Percentiles rank a stretch among this genome's conserved stretches.
Conservation (phyloP, 495 filamentous ascomycete genomes). For the Hypoxylon crocopeplum region DNA sequence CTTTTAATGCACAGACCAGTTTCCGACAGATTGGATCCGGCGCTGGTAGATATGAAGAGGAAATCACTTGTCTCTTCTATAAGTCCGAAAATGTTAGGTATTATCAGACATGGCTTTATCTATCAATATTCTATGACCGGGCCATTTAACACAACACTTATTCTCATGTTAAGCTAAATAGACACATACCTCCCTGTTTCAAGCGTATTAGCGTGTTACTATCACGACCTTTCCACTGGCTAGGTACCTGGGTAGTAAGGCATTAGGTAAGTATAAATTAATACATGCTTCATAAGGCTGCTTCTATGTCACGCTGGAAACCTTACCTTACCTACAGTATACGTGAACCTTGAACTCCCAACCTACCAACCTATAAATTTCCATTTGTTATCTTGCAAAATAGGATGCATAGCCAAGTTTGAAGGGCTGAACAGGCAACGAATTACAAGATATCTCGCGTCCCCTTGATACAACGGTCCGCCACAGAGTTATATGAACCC, state of each 20-base stretch:
- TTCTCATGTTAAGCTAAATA: too few relatives aligned
- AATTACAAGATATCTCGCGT: neutral
- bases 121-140: too few relatives aligned
- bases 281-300: too few relatives aligned
- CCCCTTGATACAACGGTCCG: neutral
- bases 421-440: neutral
- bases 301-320: too few relatives aligned
- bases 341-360: too few relatives aligned
- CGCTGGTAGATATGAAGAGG: neutral
- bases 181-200: too few relatives aligned
- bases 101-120: neutral
- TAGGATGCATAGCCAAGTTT: neutral
- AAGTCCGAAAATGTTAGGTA: neutral
- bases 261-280: too few relatives aligned
- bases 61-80: constrained; percentile 2
- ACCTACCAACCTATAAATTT: neutral
- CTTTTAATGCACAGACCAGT: constrained; percentile 8
- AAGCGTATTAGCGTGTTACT: too few relatives aligned
- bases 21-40: constrained; percentile 30
- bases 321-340: too few relatives aligned
- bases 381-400: neutral
- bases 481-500: constrained; percentile 2
- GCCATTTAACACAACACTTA: too few relatives aligned
- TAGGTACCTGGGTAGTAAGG: too few relatives aligned
- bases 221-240: too few relatives aligned